Percentiles rank a stretch among this genome's conserved stretches.
Evolutionary conservation across 331 rosid genomes (phyloP).

Genomic region (Malus hybrid): DNA sequence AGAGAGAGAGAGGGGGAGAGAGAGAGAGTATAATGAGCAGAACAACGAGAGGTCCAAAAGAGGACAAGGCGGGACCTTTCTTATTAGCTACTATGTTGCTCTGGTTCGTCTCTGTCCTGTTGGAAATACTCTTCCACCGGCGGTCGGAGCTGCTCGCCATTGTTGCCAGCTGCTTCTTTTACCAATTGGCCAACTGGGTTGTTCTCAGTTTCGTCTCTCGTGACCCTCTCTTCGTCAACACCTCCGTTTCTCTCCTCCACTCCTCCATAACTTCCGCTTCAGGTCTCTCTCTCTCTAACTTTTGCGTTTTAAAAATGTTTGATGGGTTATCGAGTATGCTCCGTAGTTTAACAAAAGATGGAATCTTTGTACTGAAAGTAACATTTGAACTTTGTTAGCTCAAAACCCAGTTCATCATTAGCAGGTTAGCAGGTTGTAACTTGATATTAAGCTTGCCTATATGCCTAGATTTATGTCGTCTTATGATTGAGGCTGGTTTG

Average conservation of each 20-base stretch:
- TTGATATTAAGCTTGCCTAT: neutral
- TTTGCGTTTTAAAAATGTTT: neutral
- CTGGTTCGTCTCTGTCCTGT: constrained; percentile 48
- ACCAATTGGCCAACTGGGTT: constrained; percentile 48
- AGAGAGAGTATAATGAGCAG: constrained; percentile 22
- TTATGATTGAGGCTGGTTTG: neutral
- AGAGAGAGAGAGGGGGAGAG: neutral
- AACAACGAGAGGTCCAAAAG: neutral
- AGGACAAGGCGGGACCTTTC: constrained; percentile 32
- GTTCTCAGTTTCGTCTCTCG: constrained; percentile 34
- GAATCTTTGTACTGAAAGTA: neutral
- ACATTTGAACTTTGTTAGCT: neutral
- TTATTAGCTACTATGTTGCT: constrained; percentile 51
- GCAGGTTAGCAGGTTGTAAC: too few relatives aligned
- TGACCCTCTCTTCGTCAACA: constrained; percentile 73
- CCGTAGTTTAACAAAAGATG: neutral
- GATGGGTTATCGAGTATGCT: neutral
- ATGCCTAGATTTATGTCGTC: neutral
- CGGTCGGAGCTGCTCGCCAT: constrained; percentile 44
- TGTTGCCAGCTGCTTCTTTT: constrained; percentile 52
- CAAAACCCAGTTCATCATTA: too few relatives aligned
- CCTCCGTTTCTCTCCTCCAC: constrained; percentile 84
- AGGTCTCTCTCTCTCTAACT: constrained; percentile 30
- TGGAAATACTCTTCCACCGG: constrained; percentile 38
- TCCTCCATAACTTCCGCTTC: constrained; percentile 65